Percentiles rank a stretch among this genome's conserved stretches.
These are phyloP conservation scores for Paecilomyces sp. DNA, from an alignment of 2,329 filamentous ascomycete genomes.

Conservation along the genomic window DNA sequence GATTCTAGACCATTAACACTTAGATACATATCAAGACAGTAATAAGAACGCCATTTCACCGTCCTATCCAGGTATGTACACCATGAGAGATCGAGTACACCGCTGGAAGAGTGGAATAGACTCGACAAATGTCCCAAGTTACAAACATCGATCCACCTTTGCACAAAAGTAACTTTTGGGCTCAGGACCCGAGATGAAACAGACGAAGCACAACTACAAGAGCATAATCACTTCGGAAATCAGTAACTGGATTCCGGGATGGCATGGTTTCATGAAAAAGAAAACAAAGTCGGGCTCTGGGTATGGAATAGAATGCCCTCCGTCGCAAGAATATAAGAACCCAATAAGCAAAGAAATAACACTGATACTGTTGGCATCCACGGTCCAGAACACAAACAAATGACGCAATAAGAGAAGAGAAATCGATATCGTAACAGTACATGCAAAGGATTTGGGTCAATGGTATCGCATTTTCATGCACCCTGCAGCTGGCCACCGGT, in stretches of 20 bases:
- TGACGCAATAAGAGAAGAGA: slow-evolving; percentile 3
- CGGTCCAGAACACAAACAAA: not conserved
- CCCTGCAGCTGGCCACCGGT: slow-evolving; percentile 23
- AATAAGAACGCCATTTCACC: not conserved
- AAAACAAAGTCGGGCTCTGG: not conserved
- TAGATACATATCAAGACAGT: not conserved
- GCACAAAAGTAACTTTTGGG: not conserved
- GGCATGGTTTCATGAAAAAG: not conserved
- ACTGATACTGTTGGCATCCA: not conserved
- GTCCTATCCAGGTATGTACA: not conserved
- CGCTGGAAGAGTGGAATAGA: slow-evolving; percentile 6
- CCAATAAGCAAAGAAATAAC: not conserved
- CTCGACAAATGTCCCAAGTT: slow-evolving; percentile 2
- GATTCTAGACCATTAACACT: not conserved
- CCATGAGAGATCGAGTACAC: slow-evolving; percentile 5
- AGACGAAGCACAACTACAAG: not conserved
- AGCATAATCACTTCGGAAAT: not conserved
- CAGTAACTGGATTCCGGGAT: not conserved
- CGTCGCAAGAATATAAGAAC: not conserved
- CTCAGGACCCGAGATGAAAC: not conserved
- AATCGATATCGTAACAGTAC: slow-evolving; percentile 12
- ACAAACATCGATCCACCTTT: not conserved
- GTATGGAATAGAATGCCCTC: not conserved
- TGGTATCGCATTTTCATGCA: slow-evolving; percentile 6
- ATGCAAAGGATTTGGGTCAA: not conserved